Base-by-base conservation (phyloP, 306 rosid genomes). In the Citrullus colocynthis region DNA sequence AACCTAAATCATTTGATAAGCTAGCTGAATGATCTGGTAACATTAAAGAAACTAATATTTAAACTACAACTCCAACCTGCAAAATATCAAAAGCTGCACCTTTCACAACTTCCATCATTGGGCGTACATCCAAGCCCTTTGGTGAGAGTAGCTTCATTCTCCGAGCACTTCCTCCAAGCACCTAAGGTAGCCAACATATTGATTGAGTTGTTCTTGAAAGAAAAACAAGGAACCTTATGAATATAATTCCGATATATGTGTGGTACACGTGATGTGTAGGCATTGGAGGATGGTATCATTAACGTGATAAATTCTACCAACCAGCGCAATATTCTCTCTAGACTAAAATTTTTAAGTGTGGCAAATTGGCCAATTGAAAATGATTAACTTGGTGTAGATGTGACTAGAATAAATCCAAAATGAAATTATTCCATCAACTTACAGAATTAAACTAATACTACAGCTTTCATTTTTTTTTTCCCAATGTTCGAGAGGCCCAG, bases 41-140 rank as follows among this genome's bases (percentile, higher is more conserved):
- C 34, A 21, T 71, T 58, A 51, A 39, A 83, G 79, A 59, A 78
- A 34, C 48, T 78, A 69, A 36, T 9, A 34, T 37, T 56, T 55
- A 30, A 73, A 18, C 30, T 49, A 28, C 78, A 9, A 56, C 34
- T n/a, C 51, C 65, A 59, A 95, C 97, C 96, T 95, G 97, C 75
- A 95, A 75, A 84, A 92, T 95, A 78, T 89, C 97, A 82, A 95
- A 95, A 80, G 97, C 92, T 71, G 99, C 96, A 82, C 97, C 97
- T 87, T 95, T 95, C 75, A 91, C 99, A 60, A 92, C 97, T 86
- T 92, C 99, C 99, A 95, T 95, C 99, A 95, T 92, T 6, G 97
- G 97, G n/a, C 97, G 91, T 28, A 95, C 99, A 86, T 95, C 97
- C 97, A 91, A 88, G 63, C 99, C 95, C 84, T 90, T 95, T 24